These are phyloP conservation scores for Rhododendron molle DNA, from an alignment of 148 eudicot genomes.

Conservation along the genomic window DNA sequence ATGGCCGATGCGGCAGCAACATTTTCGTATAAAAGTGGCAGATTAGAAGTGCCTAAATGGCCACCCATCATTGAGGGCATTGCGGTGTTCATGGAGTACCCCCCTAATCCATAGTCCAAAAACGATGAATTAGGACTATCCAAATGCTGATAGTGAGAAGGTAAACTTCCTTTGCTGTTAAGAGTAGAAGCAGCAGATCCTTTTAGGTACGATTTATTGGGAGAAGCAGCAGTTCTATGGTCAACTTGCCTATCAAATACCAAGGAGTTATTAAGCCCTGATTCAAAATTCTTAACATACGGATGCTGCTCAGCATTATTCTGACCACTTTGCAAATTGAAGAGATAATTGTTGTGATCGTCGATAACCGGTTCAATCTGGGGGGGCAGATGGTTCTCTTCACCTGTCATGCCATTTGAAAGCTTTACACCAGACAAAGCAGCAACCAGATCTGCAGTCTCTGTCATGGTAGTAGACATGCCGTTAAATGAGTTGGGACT, in stretches of 20 bases:
- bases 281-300: conserved; percentile 46
- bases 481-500: conserved; percentile 59
- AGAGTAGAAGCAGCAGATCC: conserved; percentile 42
- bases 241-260: conserved; percentile 31
- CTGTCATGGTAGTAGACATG: conserved; percentile 40
- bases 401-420: conserved; percentile 51
- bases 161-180: conserved; percentile 41
- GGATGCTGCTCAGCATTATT: conserved; percentile 48
- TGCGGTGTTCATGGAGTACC: conserved; percentile 60
- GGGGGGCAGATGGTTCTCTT: conserved; percentile 40
- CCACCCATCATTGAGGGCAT: conserved; percentile 56
- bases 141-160: conserved; percentile 54
- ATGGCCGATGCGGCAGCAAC: conserved; percentile 70
- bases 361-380: conserved; percentile 43
- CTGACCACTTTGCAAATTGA: conserved; percentile 46
- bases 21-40: conserved; percentile 78
- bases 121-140: conserved; percentile 54
- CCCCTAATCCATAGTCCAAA: conserved; percentile 56
- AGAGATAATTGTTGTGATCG: conserved; percentile 47
- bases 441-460: conserved; percentile 54
- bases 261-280: conserved; percentile 38
- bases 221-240: conserved; percentile 35
- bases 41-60: conserved; percentile 54
- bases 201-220: conserved; percentile 47
- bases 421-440: conserved; percentile 84